Conservation (phyloP, 345 rosid genomes). For the Gossypium arboreum region DNA sequence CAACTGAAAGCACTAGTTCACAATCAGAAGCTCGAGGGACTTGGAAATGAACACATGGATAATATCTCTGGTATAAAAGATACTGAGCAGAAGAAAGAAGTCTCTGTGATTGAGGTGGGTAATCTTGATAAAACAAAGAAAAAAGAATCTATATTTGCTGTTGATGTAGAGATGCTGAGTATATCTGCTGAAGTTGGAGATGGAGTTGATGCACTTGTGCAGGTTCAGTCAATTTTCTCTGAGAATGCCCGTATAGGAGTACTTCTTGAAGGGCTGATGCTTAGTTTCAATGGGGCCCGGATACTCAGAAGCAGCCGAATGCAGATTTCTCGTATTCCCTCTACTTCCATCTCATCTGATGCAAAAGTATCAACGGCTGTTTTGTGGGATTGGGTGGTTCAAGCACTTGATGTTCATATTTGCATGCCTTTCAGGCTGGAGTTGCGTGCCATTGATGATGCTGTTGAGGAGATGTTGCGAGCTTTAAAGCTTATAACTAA, state of each 20-base stretch:
- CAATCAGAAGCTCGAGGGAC: constrained; percentile 55
- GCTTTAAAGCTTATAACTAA: constrained; percentile 71
- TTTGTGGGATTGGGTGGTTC: constrained; percentile 86
- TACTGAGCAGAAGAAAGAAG: constrained; percentile 42
- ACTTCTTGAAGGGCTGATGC: constrained; percentile 84
- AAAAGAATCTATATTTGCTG: constrained; percentile 89
- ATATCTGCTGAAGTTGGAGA: constrained; percentile 89
- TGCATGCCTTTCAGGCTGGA: constrained; percentile 83
- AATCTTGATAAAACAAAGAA: constrained; percentile 57
- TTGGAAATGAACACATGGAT: constrained; percentile 29
- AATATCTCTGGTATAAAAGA: constrained; percentile 38
- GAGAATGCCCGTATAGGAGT: constrained; percentile 94
- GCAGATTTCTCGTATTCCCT: constrained; percentile 90
- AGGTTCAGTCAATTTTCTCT: constrained; percentile 93
- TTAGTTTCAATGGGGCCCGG: constrained; percentile 69
- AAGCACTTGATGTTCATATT: constrained; percentile 86
- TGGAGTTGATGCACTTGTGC: constrained; percentile 74
- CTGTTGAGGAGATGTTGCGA: constrained; percentile 90
- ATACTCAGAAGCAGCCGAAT: constrained; percentile 78
- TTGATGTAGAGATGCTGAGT: constrained; percentile 79
- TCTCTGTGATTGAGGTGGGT: constrained; percentile 35
- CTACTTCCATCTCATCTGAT: constrained; percentile 50
- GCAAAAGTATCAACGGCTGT: constrained; percentile 33
- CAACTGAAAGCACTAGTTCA: constrained; percentile 56
- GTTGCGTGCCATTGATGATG: constrained; percentile 95